Evolutionary conservation across 257 asterid species (phyloP), one percentile per base, ranked within the genome.

Genomic region (Verbena officinalis): DNA sequence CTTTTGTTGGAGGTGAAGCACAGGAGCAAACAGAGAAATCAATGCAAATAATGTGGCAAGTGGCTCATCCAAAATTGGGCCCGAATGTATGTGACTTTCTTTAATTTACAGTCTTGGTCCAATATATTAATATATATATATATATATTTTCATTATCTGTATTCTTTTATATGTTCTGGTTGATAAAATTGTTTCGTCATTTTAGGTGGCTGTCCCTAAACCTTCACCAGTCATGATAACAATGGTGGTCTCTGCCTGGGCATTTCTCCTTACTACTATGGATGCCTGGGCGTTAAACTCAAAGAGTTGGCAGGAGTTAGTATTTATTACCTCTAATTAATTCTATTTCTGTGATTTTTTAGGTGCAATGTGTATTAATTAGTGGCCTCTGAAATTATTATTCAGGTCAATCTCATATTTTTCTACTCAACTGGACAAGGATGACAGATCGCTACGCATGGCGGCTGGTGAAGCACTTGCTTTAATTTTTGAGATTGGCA

Each of bases 381-480:
- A 34, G 17, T 14, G 23, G 19, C 75, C 23, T 46, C 52, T 40
- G 39, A 54, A 59, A 44, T 77, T 54, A 44, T 77, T 54, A 52
- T 78, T 71, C 88, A 94, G 99, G 85, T 81, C 96, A 42, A 76
- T 88, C 56, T 74, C 91, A 17, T 86, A 70, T 67, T 73, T 90
- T 30, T 86, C 91, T 40, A 77, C 89, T 52, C 73, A 84, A 58
- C 84, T 94, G 73, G 99, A 90, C 51, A 94, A 83, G 85, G 98
- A 94, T 42, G 96, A 94, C 65, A 77, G 97, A 76, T 56, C 80
- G 20, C 77, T 94, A 19, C 90, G 99, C 59, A 90, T 94, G 55
- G 95, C 91, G 43, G 95, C 95, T 65, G 99, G 99, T 45, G 99
- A 94, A 83, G 91, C 94, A 38, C 95, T 94, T 68, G 96, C 98